These are phyloP conservation scores for Cutaneotrichosporon sp. DNA, from an alignment of 1,284 basidiomycete species.

Conservation along the genomic window DNA sequence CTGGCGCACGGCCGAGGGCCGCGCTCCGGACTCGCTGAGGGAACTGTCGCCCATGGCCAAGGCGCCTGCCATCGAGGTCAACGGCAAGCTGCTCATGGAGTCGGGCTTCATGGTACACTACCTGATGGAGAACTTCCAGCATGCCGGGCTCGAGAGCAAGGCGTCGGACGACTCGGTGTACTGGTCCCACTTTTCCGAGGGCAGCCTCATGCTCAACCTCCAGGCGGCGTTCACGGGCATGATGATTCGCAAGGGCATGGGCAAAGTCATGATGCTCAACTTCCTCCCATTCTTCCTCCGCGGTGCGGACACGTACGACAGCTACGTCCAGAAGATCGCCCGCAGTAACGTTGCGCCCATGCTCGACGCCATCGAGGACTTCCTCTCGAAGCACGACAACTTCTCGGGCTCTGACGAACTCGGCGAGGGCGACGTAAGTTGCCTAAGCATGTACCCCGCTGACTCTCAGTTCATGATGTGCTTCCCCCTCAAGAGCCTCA, in stretches of 20 bases:
- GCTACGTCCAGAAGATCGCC: not conserved
- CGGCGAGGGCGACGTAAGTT: constrained; percentile 39
- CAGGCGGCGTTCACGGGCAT: constrained; percentile 10
- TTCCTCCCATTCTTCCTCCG: constrained; percentile 1
- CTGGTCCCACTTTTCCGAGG: constrained; percentile 41
- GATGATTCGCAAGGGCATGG: not conserved
- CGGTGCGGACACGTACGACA: not conserved
- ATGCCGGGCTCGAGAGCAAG: constrained; percentile 17
- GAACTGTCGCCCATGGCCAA: constrained; percentile 31
- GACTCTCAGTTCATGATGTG: constrained; percentile 16
- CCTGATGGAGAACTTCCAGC: constrained; percentile 18
- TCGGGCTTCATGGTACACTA: constrained; percentile 35
- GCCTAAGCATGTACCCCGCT: not conserved
- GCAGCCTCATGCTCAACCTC: constrained; percentile 34
- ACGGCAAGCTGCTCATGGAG: constrained; percentile 31
- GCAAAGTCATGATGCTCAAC: not conserved
- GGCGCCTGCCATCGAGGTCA: constrained; percentile 31
- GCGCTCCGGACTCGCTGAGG: constrained; percentile 26
- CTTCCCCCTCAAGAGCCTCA: constrained; percentile 7
- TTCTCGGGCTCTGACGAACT: constrained; percentile 34
- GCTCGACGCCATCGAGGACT: constrained; percentile 28
- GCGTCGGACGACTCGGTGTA: constrained; percentile 23
- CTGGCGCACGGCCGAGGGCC: constrained; percentile 22
- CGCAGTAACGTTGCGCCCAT: constrained; percentile 13
- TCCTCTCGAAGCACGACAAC: constrained; percentile 21